These are phyloP conservation scores for Pleurotus eryngii DNA, from an alignment of 768 basidiomycete genomes.

Conservation along the genomic window DNA sequence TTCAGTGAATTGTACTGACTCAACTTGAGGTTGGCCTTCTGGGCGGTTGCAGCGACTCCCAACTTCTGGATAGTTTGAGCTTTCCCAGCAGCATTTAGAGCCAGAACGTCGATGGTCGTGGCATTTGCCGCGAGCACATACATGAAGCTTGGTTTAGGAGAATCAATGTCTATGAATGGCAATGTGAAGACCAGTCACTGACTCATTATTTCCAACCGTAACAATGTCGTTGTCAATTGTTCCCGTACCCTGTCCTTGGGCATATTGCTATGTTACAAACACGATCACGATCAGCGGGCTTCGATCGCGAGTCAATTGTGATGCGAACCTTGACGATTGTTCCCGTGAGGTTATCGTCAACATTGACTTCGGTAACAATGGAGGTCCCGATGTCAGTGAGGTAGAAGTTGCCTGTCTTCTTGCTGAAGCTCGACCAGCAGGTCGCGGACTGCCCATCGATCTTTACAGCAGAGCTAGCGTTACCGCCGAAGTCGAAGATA, in stretches of 20 bases:
- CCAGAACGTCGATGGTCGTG: slow-evolving; percentile 36
- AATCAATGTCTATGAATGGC: background rate
- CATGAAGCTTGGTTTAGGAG: slow-evolving; percentile 28
- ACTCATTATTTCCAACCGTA: slow-evolving; percentile 33
- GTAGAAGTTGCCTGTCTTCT: slow-evolving; percentile 42
- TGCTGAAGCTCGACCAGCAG: slow-evolving; percentile 41
- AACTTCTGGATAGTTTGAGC: slow-evolving; percentile 27
- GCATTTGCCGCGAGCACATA: slow-evolving; percentile 36
- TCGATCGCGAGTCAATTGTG: too few species aligned
- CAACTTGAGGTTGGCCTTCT: slow-evolving; percentile 28
- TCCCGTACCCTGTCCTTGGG: slow-evolving; percentile 28
- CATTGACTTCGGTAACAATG: slow-evolving; percentile 41
- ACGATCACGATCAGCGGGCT: too few species aligned
- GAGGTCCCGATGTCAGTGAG: slow-evolving; percentile 39
- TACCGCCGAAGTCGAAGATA: slow-evolving; percentile 30
- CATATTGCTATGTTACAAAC: slow-evolving; percentile 30
- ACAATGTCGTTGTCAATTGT: slow-evolving; percentile 41
- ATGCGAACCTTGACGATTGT: slow-evolving; percentile 38
- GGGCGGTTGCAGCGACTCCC: slow-evolving; percentile 28
- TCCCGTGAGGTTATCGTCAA: slow-evolving; percentile 41
- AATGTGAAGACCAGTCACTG: background rate
- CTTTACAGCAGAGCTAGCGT: slow-evolving; percentile 23
- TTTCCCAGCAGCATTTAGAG: slow-evolving; percentile 35
- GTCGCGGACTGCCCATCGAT: slow-evolving; percentile 38
- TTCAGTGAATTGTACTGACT: slow-evolving; percentile 20